phyloP scores from a whole-genome alignment of 2,329 filamentous ascomycete species.

The Aspergillus sp. region DNA sequence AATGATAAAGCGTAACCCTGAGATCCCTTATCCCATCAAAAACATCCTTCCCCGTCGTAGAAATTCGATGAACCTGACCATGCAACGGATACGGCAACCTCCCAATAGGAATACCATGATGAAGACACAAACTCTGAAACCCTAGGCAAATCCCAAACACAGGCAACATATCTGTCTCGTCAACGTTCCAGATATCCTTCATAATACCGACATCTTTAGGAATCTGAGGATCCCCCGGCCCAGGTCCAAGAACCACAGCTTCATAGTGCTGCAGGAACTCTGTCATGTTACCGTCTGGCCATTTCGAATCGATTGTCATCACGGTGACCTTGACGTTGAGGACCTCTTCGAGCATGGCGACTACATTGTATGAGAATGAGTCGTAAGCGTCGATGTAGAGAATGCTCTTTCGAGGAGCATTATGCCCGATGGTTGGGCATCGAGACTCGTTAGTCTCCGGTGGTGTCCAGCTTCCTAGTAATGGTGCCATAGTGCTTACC shows the following conservation, averaged over 20 bases:
- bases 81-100: constrained; percentile 68
- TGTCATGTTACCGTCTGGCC: constrained; percentile 38
- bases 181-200: constrained; percentile 64
- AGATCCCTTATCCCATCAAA: constrained; percentile 58
- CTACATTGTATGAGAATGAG: constrained; percentile 93
- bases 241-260: constrained; percentile 83
- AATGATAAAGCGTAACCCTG: constrained; percentile 71
- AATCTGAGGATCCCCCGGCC: constrained; percentile 71
- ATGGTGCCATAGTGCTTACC: constrained; percentile 19
- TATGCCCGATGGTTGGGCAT: background rate
- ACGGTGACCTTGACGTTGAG: constrained; percentile 63
- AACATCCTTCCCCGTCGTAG: constrained; percentile 55
- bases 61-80: constrained; percentile 67
- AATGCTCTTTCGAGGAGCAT: constrained; percentile 41
- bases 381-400: constrained; percentile 95
- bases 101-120: constrained; percentile 60
- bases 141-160: constrained; percentile 85
- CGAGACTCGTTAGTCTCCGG: constrained; percentile 2
- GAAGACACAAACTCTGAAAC: constrained; percentile 71
- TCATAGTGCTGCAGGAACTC: constrained; percentile 58
- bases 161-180: constrained; percentile 56
- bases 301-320: constrained; percentile 60
- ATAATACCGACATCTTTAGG: constrained; percentile 77
- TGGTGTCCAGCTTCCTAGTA: constrained; percentile 21
- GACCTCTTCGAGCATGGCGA: constrained; percentile 66